phyloP scores from a whole-genome alignment of 2,329 filamentous ascomycete species.

The Setomelanomma holmii region DNA sequence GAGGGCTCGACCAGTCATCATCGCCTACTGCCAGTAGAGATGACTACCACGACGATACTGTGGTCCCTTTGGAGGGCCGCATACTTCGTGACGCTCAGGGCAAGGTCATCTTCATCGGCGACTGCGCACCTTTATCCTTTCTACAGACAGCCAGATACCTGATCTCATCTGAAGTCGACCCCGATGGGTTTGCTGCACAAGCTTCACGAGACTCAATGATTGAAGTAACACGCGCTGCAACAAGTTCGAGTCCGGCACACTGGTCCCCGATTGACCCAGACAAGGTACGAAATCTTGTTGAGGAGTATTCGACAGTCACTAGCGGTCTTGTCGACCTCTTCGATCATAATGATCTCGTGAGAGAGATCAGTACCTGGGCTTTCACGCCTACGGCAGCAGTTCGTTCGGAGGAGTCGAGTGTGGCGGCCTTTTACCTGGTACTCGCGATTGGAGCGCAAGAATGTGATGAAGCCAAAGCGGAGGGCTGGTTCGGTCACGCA shows the following conservation, averaged over 20 bases:
- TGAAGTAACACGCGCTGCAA: slow-evolving; percentile 37
- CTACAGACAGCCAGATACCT: slow-evolving; percentile 61
- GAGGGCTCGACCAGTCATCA: slow-evolving; percentile 15
- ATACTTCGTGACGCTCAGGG: slow-evolving; percentile 61
- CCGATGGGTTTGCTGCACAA: slow-evolving; percentile 28
- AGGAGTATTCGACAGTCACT: slow-evolving; percentile 55
- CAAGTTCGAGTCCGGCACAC: slow-evolving; percentile 22
- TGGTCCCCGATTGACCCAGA: slow-evolving; percentile 36
- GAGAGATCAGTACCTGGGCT: slow-evolving; percentile 38
- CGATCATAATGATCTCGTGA: slow-evolving; percentile 46
- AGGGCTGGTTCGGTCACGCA: slow-evolving; percentile 57
- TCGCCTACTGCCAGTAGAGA: slow-evolving; percentile 37
- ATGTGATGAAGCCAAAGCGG: slow-evolving; percentile 50
- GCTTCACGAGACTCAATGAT: slow-evolving; percentile 40
- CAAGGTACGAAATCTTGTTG: slow-evolving; percentile 52
- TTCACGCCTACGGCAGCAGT: slow-evolving; percentile 10
- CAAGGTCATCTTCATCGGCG: slow-evolving; percentile 63
- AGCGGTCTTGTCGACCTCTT: slow-evolving; percentile 59
- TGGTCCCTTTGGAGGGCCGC: slow-evolving; percentile 53
- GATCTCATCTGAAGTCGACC: slow-evolving; percentile 49
- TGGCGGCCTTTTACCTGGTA: slow-evolving; percentile 60
- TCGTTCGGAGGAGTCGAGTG: slow-evolving; percentile 54
- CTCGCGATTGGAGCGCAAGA: slow-evolving; percentile 59
- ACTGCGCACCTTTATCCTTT: slow-evolving; percentile 61
- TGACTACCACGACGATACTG: slow-evolving; percentile 50